These are phyloP conservation scores for Eimeria acervulina DNA, from an alignment of 169 alveolate genomes.

Conservation along the genomic window DNA sequence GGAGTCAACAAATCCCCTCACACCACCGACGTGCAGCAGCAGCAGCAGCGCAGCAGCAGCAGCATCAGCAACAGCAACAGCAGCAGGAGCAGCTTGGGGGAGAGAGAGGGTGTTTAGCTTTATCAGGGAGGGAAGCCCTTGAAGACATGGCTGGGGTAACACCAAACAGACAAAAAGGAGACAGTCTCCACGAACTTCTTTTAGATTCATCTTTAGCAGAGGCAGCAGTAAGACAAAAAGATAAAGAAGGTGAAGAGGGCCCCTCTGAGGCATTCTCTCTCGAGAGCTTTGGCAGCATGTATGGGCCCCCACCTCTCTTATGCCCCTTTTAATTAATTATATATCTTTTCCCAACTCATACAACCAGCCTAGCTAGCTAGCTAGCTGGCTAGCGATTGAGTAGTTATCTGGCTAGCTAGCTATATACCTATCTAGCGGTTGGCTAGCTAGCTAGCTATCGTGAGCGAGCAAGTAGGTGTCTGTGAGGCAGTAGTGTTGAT, in stretches of 20 bases:
- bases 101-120: no score
- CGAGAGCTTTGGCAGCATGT: slow-evolving; percentile 38
- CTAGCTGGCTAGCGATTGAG: not conserved
- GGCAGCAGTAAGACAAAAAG: no score
- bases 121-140: not conserved
- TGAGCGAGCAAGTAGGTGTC: not conserved
- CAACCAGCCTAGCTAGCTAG: not conserved
- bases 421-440: not conserved
- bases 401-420: not conserved
- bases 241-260: not conserved
- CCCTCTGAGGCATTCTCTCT: not conserved
- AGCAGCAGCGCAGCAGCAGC: not conserved
- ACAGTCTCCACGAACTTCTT: no score
- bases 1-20: no score
- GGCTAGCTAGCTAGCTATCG: not conserved
- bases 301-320: slow-evolving; percentile 34
- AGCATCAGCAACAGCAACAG: slow-evolving; percentile 17
- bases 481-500: no score
- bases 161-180: no score
- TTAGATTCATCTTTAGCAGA: no score
- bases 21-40: no score
- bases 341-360: not conserved
- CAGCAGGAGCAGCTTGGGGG: not conserved
- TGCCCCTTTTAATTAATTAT: not conserved
- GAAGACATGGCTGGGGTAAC: not conserved